Conservation (phyloP, 179 eudicot species). For the Patellifolia procumbens region DNA sequence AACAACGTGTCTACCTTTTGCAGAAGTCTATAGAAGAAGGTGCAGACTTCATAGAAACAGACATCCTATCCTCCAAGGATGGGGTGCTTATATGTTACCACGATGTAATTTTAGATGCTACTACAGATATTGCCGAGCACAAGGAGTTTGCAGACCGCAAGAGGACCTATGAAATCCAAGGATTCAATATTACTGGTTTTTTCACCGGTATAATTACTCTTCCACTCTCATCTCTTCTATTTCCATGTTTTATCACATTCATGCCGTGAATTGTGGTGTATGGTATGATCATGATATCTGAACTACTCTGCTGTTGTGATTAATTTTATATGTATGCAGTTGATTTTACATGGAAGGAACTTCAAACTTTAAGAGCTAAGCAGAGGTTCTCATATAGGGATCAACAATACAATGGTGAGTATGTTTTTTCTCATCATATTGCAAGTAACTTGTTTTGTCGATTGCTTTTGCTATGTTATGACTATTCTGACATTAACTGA, state of each 20-base stretch:
- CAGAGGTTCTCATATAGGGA: constrained; percentile 83
- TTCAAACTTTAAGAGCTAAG: constrained; percentile 65
- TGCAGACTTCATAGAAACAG: constrained; percentile 91
- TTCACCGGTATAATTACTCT: constrained; percentile 48
- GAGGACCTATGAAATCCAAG: constrained; percentile 81
- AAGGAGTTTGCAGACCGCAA: constrained; percentile 69
- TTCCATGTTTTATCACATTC: not conserved
- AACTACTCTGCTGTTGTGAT: not conserved
- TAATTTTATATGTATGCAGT: constrained; percentile 39
- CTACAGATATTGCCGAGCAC: constrained; percentile 70
- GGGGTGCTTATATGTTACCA: constrained; percentile 85
- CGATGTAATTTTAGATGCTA: constrained; percentile 70
- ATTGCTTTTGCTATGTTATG: not conserved
- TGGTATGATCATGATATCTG: not conserved
- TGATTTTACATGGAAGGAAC: constrained; percentile 89
- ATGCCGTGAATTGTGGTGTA: not conserved
- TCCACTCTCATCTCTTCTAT: not conserved
- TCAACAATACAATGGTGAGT: constrained; percentile 86
- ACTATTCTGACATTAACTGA: not conserved
- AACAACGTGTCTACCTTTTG: constrained; percentile 14
- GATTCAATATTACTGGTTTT: constrained; percentile 66
- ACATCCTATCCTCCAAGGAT: constrained; percentile 77
- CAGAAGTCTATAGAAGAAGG: constrained; percentile 97
- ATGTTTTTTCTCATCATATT: not conserved
- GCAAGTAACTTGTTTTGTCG: not conserved